Percentiles rank a stretch among this genome's conserved stretches.
Conservation (phyloP, 441 rosid genomes). For the Hura crepitans region DNA sequence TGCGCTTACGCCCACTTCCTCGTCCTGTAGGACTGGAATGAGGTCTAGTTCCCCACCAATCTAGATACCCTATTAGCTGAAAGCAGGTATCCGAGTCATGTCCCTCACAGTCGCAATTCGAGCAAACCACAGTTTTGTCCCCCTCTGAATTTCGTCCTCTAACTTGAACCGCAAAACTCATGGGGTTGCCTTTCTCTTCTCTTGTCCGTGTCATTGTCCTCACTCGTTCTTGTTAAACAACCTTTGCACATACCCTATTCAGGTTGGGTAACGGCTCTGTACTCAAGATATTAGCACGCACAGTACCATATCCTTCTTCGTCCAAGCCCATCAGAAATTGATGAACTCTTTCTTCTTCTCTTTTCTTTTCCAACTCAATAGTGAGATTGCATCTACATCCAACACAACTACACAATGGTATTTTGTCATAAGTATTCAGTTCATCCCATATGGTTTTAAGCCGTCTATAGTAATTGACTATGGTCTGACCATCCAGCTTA, state of each 20-base stretch:
- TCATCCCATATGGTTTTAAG: too few relatives aligned
- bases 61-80: too few relatives aligned
- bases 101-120: background rate
- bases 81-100: background rate
- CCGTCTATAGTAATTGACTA: too few relatives aligned
- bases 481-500: background rate
- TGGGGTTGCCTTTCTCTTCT: background rate
- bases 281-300: background rate
- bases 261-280: background rate
- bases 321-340: background rate
- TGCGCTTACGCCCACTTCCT: too few relatives aligned
- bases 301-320: background rate
- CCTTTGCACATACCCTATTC: background rate
- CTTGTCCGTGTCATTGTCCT: too few relatives aligned
- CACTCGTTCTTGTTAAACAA: background rate
- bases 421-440: too few relatives aligned
- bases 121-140: background rate
- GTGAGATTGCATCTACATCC: background rate
- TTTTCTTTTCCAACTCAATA: too few relatives aligned
- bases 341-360: too few relatives aligned
- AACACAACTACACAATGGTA: background rate
- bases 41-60: too few relatives aligned
- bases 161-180: background rate
- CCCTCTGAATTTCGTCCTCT: too few relatives aligned
- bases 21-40: too few relatives aligned